Base-by-base conservation (phyloP, 805 yeast species). In the Candida multigemmis region DNA sequence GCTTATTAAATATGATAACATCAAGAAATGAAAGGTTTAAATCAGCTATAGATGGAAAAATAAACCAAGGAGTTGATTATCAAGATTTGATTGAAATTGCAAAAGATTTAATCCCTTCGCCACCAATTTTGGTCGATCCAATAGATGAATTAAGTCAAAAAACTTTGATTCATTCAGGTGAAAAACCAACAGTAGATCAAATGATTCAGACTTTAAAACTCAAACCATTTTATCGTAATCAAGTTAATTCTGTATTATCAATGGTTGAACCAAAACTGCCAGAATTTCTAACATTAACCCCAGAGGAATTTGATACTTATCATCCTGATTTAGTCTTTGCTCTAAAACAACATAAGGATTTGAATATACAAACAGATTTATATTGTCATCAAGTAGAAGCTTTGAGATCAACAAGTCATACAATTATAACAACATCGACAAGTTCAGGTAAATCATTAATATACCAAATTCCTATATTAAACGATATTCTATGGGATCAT, bases 371-470 rank as follows among this genome's bases (percentile, higher is more conserved):
- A 1, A 46, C 56, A 5, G 51, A 50, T 1, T 67, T 89, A 19
- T 91, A 85, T 48, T 48, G 72, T 0, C 99, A 91, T 53, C 99
- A 91, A 48, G 73, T 81, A 1, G 68, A 71, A 26, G 96, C 96
- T 0, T 48, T 87, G 2, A 66, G 76, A 29, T 66, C 76, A 0
- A 40, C 16, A 3, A 60, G 70, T 25, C 76, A 87, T 50, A 85
- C 86, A 4, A 82, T 91, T 22, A 76, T 87, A 3, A 77, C 94
- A n/a, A 91, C 98, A 0, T 75, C 96, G 0, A 91, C 99, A 0
- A 85, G 96, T 0, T 86, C 96, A 0, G 99, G 99, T 25, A 91
- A 91, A 43, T 87, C 97, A 0, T 59, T 91, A 34, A 82, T 91
- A 16, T 91, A 87, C 44, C 98, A 91, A 50, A 53, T 86, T 2